Base-by-base conservation (phyloP, 2,329 filamentous ascomycete species). In the Trichophyton equinum region DNA sequence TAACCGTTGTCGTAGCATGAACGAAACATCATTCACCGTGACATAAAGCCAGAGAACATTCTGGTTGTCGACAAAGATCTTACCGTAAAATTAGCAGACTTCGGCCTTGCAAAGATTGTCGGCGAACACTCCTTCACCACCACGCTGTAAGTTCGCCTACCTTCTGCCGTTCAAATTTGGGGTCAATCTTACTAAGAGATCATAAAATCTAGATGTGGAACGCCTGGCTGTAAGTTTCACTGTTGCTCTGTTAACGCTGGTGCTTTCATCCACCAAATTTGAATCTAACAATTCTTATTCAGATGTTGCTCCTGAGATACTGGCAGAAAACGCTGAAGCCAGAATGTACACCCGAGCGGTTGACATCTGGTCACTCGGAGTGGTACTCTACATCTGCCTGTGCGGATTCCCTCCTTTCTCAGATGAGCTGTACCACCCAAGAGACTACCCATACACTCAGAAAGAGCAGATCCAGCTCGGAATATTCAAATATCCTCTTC, bases 31-130 rank as follows among this genome's bases (percentile, higher is more conserved):
- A 91, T 97, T 4, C 94, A 99, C 73, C 87, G 94, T 62, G 94
- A 99, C 68, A 96, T 99, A 75, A 97, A 96, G 74, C 92, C 91
- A 0, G 92, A 97, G 71, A 97, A 97, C 69, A 97, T 99, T 38
- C 77, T 99, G 7, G 78, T 99, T 40, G 85, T 87, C 4, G 90
- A 96, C 74, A 90, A 89, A 69, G 81, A 94, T 38, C 77, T 96
- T 30, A 85, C 86, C 62, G 86, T 96, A 65, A 99, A 99, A 75
- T 77, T 99, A 63, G 94, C 91, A 20, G 94, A 99, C 74, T 99
- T 99, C 74, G 94, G 94, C 53, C 81, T 99, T 42, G 92, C 94
- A 47, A 99, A 99, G 76, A 97, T 99, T 66, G 96, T 99, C 66
- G 95, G 95, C 64, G 94, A 99, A 72, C 91, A 96, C 71, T 96